Base-by-base conservation (phyloP, 768 basidiomycete species). In the Boletus fagicola region DNA sequence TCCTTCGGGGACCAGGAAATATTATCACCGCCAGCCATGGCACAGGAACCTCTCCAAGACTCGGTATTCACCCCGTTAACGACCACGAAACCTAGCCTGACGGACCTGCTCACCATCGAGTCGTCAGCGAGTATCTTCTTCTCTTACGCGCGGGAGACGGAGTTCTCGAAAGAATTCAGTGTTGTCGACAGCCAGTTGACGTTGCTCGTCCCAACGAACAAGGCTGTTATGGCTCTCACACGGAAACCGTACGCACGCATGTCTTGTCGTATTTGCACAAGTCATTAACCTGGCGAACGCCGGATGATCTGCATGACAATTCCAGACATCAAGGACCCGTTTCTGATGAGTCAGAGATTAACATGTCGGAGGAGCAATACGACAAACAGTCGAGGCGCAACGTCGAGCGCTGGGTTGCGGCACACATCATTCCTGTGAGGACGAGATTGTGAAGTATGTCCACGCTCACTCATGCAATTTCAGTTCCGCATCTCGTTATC, bases 161-260 rank as follows among this genome's bases (percentile, higher is more conserved):
- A 82, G 62, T 62, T 87, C n/a, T 86, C 84, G 66, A 65, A 68
- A 31, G 74, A 77, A 11, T 80, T 93, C 49, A 60, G 51, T 24
- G 64, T 68, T 16, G 44, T 42, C 6, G 53, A 64, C 30, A 66
- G 70, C 18, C 53, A 67, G 8, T 71, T 76, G 53, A 92, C 92
- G 0, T 51, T 95, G 11, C 78, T 96, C 43, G 92, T 87, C 5
- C 93, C 93, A 0, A 90, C 88, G 26, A 94, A 96, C 72, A 90
- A 87, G 70, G 93, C 92, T 10, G 84, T 94, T 16, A 91, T 93
- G 83, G 85, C 86, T 5, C 74, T 94, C 52, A 70, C 84, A 3
- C 75, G 84, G 65, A 94, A 94, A 73, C 93, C 93, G 90, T 94
- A 73, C 93, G 90, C 93, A 73, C 74, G 89, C 77, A 31, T 1